phyloP scores from a whole-genome alignment of 169 alveolate species.

The Plasmodium ovale region DNA sequence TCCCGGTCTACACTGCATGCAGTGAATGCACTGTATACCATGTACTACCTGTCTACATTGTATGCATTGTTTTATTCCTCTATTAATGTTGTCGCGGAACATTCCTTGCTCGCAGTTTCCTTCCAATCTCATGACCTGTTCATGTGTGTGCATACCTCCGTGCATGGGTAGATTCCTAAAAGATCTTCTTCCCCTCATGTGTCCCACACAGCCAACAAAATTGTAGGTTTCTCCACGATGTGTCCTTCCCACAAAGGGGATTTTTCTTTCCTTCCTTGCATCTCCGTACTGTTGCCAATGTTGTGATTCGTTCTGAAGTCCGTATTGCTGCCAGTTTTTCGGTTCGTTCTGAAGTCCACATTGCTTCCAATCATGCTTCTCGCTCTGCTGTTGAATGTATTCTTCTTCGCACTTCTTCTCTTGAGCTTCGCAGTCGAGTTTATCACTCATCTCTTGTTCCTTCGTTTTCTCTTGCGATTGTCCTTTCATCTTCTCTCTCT shows the following conservation, averaged over 20 bases:
- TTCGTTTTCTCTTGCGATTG: neutral
- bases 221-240: neutral
- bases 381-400: too few relatives aligned
- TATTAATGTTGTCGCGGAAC: too few relatives aligned
- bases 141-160: too few relatives aligned
- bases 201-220: too few relatives aligned
- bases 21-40: too few relatives aligned
- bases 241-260: neutral
- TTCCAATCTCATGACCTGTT: neutral
- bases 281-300: neutral
- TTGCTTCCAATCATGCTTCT: too few relatives aligned
- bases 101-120: too few relatives aligned
- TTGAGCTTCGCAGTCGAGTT: neutral
- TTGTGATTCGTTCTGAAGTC: neutral
- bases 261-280: neutral
- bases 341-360: neutral
- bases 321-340: neutral
- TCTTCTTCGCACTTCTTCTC: slow-evolving; percentile 1
- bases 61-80: too few relatives aligned
- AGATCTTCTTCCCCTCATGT: too few relatives aligned
- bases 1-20: too few relatives aligned
- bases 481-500: neutral
- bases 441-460: neutral
- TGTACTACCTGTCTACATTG: too few relatives aligned
- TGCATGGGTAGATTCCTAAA: too few relatives aligned